Conservation (phyloP, 2,329 filamentous ascomycete genomes). For the Ophiostoma novo-ulmi region DNA sequence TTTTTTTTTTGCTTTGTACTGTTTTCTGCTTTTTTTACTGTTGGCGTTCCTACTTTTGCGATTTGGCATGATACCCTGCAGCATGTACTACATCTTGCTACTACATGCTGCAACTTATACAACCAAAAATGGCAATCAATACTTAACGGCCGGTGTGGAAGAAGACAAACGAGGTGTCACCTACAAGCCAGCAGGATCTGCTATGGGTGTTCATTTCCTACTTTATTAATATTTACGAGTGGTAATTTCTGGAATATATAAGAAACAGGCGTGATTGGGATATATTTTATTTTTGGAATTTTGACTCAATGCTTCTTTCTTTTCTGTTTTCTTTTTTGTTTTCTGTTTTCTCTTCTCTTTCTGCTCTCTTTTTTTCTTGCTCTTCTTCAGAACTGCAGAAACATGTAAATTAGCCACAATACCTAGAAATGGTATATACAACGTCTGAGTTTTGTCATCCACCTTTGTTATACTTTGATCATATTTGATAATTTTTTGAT, state of each 20-base stretch:
- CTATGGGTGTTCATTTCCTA: not conserved
- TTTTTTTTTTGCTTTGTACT: conserved; percentile 1
- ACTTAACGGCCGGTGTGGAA: conserved; percentile 3
- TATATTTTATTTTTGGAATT: not conserved
- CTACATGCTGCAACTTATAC: conserved; percentile 19
- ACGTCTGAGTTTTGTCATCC: not conserved
- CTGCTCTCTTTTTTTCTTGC: not conserved
- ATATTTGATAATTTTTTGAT: not conserved
- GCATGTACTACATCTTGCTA: conserved; percentile 18
- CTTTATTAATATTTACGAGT: not conserved
- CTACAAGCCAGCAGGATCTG: conserved; percentile 10
- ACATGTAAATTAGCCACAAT: not conserved
- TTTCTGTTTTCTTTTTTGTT: not conserved
- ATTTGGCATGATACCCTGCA: conserved; percentile 29
- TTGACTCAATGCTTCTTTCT: not conserved
- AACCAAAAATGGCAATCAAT: conserved; percentile 15
- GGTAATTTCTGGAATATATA: not conserved
- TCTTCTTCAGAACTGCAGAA: not conserved
- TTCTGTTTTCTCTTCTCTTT: not conserved
- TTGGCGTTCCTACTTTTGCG: conserved; percentile 10
- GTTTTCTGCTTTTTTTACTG: conserved; percentile 16
- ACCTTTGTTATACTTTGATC: not conserved
- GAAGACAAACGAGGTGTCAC: conserved; percentile 2
- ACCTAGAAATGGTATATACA: not conserved
- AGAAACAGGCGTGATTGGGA: not conserved